These are phyloP conservation scores for Vigna hirtella DNA, from an alignment of 306 rosid genomes.

Conservation along the genomic window DNA sequence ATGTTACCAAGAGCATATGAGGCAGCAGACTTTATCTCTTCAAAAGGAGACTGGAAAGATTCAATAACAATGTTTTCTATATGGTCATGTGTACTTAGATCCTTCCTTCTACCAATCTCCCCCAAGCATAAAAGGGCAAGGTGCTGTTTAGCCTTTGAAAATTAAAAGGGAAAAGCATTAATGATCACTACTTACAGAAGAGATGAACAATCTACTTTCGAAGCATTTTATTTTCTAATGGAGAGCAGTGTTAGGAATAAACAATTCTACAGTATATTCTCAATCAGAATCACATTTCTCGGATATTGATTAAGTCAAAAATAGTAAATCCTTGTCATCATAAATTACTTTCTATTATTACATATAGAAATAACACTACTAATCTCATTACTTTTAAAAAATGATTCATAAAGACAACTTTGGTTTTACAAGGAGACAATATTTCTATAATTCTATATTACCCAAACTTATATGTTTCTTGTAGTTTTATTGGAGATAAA, in stretches of 20 bases:
- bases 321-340: too few species aligned
- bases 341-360: too few species aligned
- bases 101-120: conserved; percentile 98
- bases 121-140: conserved; percentile 94
- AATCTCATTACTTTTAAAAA: too few species aligned
- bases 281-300: too few species aligned
- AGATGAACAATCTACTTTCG: conserved; percentile 9
- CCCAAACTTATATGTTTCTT: too few species aligned
- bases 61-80: conserved; percentile 97
- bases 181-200: conserved; percentile 26
- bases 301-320: too few species aligned
- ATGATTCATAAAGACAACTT: too few species aligned
- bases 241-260: conserved; percentile 10
- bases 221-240: neutral
- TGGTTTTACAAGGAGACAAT: too few species aligned
- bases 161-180: conserved; percentile 36
- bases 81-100: conserved; percentile 81
- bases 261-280: neutral
- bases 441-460: too few species aligned
- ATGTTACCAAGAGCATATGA: conserved; percentile 99
- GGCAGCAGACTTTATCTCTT: conserved; percentile 99
- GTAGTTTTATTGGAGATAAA: too few species aligned
- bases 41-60: conserved; percentile 98
- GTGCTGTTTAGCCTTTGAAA: conserved; percentile 92
- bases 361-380: too few species aligned